phyloP scores from a whole-genome alignment of 73 alveolate species.

The Urostyla sp. region DNA sequence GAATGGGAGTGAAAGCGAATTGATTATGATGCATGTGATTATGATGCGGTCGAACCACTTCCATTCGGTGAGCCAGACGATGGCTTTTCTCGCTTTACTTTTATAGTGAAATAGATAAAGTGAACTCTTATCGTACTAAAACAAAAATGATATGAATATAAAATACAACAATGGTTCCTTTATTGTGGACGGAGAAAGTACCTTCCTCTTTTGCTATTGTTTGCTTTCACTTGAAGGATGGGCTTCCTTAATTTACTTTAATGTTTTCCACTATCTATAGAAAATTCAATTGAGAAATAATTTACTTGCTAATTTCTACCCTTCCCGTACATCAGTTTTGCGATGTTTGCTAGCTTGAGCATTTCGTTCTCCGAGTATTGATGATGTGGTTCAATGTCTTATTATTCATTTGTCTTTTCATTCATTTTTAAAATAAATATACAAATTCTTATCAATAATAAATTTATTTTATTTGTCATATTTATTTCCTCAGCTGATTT shows the following conservation, averaged over 20 bases:
- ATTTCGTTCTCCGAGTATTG: no score
- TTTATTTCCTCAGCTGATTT: not conserved
- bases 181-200: slow-evolving; percentile 9
- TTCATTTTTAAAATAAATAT: no score
- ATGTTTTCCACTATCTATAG: no score
- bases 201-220: slow-evolving; percentile 5
- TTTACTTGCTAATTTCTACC: no score
- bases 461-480: no score
- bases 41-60: slow-evolving; percentile 54
- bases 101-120: not conserved
- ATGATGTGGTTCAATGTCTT: no score
- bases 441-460: not conserved
- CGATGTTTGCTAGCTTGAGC: no score
- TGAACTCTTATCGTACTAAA: slow-evolving; percentile 14
- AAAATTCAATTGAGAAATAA: no score
- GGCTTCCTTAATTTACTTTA: no score
- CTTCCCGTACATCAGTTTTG: no score
- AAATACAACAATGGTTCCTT: slow-evolving; percentile 14
- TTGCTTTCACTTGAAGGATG: not conserved
- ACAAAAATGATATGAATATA: not conserved
- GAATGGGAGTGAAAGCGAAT: slow-evolving; percentile 28
- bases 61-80: slow-evolving; percentile 48
- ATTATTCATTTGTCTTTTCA: no score
- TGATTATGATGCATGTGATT: slow-evolving; percentile 8
- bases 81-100: not conserved